phyloP scores from a whole-genome alignment of 345 rosid genomes.

The Sisymbrium irio region DNA sequence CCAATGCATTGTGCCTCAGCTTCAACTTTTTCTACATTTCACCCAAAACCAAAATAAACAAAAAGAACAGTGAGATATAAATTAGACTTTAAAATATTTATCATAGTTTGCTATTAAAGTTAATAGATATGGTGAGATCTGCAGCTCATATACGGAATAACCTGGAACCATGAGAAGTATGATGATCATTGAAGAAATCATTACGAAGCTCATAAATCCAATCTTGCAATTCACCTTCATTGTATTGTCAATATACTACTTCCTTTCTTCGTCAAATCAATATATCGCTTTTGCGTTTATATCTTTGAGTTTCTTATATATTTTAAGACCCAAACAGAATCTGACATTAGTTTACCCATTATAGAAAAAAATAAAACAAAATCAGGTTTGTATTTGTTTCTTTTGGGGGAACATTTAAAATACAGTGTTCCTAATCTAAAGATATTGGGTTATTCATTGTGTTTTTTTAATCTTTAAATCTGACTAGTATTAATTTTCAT shows the following conservation, averaged over 20 bases:
- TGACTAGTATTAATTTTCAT: not conserved
- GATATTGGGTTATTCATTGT: not conserved
- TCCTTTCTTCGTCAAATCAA: too few relatives aligned
- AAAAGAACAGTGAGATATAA: not conserved
- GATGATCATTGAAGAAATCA: not conserved
- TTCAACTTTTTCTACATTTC: conserved; percentile 13
- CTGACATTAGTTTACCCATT: not conserved
- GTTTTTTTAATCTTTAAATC: not conserved
- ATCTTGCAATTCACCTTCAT: conserved; percentile 1
- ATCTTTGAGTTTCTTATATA: not conserved
- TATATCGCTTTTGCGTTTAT: not conserved
- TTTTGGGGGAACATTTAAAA: not conserved
- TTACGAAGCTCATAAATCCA: not conserved
- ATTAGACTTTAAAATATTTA: not conserved
- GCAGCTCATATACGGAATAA: not conserved
- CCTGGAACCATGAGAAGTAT: not conserved
- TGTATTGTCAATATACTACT: too few relatives aligned
- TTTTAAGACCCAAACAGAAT: not conserved
- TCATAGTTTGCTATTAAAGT: not conserved
- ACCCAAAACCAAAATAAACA: not conserved
- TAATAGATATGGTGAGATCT: not conserved
- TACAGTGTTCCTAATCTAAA: not conserved
- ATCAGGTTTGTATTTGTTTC: not conserved
- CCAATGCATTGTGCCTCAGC: not conserved
- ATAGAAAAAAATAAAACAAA: not conserved